Evolutionary conservation across 768 basidiomycete species (phyloP), one percentile per base, ranked within the genome.

Genomic region (Rhizopogon sp.): DNA sequence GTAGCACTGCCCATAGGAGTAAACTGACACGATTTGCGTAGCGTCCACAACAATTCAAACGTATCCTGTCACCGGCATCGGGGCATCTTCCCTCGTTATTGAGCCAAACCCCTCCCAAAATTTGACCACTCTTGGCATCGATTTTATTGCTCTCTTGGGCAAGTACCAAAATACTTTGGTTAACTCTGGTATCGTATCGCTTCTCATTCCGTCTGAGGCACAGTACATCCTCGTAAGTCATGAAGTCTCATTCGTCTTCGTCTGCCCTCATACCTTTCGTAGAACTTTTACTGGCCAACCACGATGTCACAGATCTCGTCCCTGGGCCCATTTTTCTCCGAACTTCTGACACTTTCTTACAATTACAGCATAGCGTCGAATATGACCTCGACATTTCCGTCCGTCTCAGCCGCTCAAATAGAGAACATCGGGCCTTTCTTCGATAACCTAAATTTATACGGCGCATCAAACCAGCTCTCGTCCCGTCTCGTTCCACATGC

Each of bases 401-500:
- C 61, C 1, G 28, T 65, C 44, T 52, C 56, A 6, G 53, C 52
- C 1, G 56, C 56, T 14, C 33, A 55, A 10, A 39, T 39, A 10
- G 16, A 61, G 42, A 3, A 45, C 9, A 6, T 63, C 14, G 61
- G 55, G 0, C 59, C 63, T 3, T 33, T 54, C 35, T 59, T 56
- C n/a, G 64, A 66, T 6, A n/a, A 7, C 0, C 0, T 41, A 31
- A 58, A 16, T 16, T 6, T 4, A 17, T 66, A 64, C 7, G 63
- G 61, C n/a, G 51, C 53, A 43, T 56, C 58, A 29, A 51, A 25
- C n/a, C 56, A 65, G 10, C n/a, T 57, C 1, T 39, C 61, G 0
- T 65, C 66, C 2, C 65, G 61, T 8, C 57, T 66, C 20, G 37
- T 66, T 7, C 63, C 63, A 5, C 40, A 53, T 39, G 51, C 63